Evolutionary conservation across 2,329 filamentous ascomycete species (phyloP).

Genomic region (Thielaviopsis ethacetica): DNA sequence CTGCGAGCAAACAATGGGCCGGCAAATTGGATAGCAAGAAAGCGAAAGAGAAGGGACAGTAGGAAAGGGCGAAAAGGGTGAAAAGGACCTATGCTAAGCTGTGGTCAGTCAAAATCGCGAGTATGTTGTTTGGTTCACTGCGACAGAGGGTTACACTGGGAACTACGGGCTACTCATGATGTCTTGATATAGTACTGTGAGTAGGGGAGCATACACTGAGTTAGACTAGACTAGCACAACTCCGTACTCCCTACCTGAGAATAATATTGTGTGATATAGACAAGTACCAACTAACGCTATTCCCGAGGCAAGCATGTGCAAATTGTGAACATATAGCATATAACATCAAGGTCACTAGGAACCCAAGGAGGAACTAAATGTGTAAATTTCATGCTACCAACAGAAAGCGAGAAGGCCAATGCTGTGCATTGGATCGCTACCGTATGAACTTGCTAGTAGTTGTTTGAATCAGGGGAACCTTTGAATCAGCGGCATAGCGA

Average conservation of each 20-base stretch:
- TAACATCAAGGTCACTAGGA: background rate
- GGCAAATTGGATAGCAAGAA: background rate
- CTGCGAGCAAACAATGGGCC: background rate
- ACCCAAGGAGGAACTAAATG: background rate
- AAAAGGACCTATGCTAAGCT: background rate
- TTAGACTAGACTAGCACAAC: background rate
- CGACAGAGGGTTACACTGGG: background rate
- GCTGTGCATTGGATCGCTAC: background rate
- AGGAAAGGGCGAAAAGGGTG: background rate
- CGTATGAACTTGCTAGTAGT: background rate
- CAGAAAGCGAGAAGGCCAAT: background rate
- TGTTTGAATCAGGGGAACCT: background rate
- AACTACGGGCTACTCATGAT: background rate
- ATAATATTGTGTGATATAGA: background rate
- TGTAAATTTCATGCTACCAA: background rate
- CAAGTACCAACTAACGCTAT: background rate
- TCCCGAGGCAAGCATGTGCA: background rate
- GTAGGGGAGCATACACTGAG: background rate
- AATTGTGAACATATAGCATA: too few relatives aligned
- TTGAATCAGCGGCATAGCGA: background rate
- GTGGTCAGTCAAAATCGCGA: background rate
- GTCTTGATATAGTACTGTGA: background rate
- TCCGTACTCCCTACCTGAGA: background rate
- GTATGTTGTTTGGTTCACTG: background rate
- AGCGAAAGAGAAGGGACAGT: background rate